These are phyloP conservation scores for Hygrophila difformis DNA, from an alignment of 257 asterid species.

Conservation along the genomic window DNA sequence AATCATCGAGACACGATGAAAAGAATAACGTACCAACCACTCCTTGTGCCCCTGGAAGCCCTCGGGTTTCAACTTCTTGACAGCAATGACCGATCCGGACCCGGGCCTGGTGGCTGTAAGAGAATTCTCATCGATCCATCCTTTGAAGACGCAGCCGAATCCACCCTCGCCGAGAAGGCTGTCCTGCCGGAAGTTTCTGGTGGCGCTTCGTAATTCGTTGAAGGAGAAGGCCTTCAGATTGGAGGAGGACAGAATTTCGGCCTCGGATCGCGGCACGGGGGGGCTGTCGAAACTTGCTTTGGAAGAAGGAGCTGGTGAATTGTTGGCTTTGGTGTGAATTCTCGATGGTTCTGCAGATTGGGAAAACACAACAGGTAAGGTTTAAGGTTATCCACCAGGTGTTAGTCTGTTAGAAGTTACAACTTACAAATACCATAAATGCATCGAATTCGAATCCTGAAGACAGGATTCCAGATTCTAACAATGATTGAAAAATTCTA, in stretches of 20 bases:
- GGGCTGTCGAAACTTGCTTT: constrained; percentile 53
- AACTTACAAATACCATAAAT: too few relatives aligned
- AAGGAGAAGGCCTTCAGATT: constrained; percentile 71
- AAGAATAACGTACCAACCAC: constrained; percentile 77
- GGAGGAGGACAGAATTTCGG: constrained; percentile 68
- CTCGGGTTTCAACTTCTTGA: constrained; percentile 87
- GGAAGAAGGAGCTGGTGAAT: constrained; percentile 36
- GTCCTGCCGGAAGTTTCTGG: constrained; percentile 80
- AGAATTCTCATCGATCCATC: constrained; percentile 78
- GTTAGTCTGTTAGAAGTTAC: too few relatives aligned
- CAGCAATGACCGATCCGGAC: constrained; percentile 86
- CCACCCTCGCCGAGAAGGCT: constrained; percentile 99
- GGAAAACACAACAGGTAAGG: too few relatives aligned
- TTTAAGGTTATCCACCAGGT: too few relatives aligned
- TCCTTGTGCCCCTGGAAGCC: constrained; percentile 98
- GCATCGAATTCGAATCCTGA: too few relatives aligned
- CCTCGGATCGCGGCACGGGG: constrained; percentile 83
- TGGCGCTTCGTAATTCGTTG: constrained; percentile 71
- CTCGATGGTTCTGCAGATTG: constrained; percentile 51
- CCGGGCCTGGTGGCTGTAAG: constrained; percentile 76
- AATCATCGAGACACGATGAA: neutral
- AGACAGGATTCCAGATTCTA: too few relatives aligned
- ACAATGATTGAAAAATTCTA: too few relatives aligned
- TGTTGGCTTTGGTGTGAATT: constrained; percentile 36
- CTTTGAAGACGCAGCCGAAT: constrained; percentile 85